Base-by-base conservation (phyloP, 495 filamentous ascomycete genomes). In the Hypoxylon subgilvum region DNA sequence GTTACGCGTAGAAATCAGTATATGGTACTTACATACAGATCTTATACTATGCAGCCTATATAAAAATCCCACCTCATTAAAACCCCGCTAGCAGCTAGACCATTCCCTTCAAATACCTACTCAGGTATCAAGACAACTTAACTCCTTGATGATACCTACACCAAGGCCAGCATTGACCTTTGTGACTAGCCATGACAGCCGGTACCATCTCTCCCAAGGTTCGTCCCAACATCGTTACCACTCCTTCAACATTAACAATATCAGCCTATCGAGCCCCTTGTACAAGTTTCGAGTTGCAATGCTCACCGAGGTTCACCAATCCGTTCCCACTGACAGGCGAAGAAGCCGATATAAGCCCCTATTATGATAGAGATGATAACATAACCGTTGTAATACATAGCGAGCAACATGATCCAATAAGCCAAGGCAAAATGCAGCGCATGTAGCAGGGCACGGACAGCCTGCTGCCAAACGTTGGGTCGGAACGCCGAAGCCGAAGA, bases 361-460 rank as follows among this genome's bases (percentile, higher is more conserved):
- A 88, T 77, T 32, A 87, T 73, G 55, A 87, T 86, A 52, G 74
- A 80, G 17, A 86, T 78, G 41, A 87, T 83, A 41, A 86, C 76
- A 59, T 85, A 87, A 0, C 79, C 85, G 46, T 87, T 87, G 70
- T 81, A 87, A 40, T 84, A 86, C 81, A 86, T 85, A 4, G 83
- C 71, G 6, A 74, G 51, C 47, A 91, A 67, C 86, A 90, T 88
- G 49, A 89, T 69, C 63, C 89, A 81, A 63, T 90, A 91, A 12
- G 86, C 86, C 3, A 87, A 79, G 0, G 82, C 84, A 63, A 90
- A 88, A 57, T 89, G 86, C 14, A 82, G 5, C 75, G 82, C 85
- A 61, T 89, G 84, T 18, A 92, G 54, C 23, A 79, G 28, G 0
- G 86, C 82, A 2, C 88, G 81, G n/a, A 88, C 61, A 2, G 74